Base-by-base conservation (phyloP, 257 asterid species). In the Galeopsis tetrahit region DNA sequence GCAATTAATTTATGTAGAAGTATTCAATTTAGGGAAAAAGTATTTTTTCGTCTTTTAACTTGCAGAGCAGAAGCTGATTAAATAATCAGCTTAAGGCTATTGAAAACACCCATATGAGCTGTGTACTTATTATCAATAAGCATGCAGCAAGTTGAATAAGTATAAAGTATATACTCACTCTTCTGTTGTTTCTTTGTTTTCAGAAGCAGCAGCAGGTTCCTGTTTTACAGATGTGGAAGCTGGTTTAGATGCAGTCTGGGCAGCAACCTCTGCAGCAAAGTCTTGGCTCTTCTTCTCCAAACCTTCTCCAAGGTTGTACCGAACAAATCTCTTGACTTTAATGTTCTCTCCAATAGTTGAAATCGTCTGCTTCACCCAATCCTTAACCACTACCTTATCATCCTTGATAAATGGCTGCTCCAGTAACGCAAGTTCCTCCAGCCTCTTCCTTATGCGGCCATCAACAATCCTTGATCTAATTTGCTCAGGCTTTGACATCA, bases 231-330 rank as follows among this genome's bases (percentile, higher is more conserved):
- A 55, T 53, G 84, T 71, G n/a, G 90, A 46, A 14, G 63, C 53
- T 7, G 91, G 81, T 78, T 87, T 94, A 40, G 86, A 86, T 8
- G 96, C 79, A 80, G 98, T 92, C 78, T 95, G 99, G 40, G 98
- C 97, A 71, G 99, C 98, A 65, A 95, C 99, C 86, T 95, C 99
- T 14, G 98, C 96, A 38, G 98, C 98, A 74, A 92, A 95, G 83
- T 95, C 97, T 81, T 88, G 94, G 79, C 85, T 90, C 73, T 85
- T 92, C 96, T 95, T 95, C 69, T 95, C 96, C 78, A 95, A 70
- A 77, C 99, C 99, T 85, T 95, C 99, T 65, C 98, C 99, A 31
- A 95, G 89, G 76, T 92, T 95, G 82, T 83, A 95, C 14, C 98
- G 83, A 15, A 79, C 85, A 55, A 95, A 95, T 69, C 98, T 88